phyloP scores from a whole-genome alignment of 1,284 basidiomycete genomes.

The Ustilago hordei region DNA sequence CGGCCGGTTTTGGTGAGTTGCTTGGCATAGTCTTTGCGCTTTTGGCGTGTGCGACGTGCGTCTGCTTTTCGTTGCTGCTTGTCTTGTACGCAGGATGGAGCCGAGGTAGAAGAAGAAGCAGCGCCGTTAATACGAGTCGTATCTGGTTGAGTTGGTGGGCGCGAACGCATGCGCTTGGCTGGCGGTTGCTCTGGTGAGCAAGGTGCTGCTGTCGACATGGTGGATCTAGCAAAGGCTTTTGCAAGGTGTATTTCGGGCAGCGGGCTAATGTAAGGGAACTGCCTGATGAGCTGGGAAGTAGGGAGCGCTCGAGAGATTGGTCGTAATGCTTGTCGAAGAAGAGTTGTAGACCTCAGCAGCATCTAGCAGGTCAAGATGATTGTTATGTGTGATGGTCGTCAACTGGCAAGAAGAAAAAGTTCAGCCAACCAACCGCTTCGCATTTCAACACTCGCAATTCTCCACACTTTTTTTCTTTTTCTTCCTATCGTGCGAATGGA shows the following conservation, averaged over 20 bases:
- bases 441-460: slow-evolving; percentile 18
- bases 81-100: slow-evolving; percentile 22
- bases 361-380: slow-evolving; percentile 24
- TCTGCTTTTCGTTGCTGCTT: slow-evolving; percentile 49
- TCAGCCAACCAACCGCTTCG: slow-evolving; percentile 16
- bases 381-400: not conserved
- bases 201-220: slow-evolving; percentile 22
- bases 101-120: slow-evolving; percentile 21
- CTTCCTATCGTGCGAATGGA: too few relatives aligned
- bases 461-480: slow-evolving; percentile 15
- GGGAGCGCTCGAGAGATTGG: not conserved
- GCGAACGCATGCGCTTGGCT: slow-evolving; percentile 40
- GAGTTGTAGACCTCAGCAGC: slow-evolving; percentile 12
- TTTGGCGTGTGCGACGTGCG: slow-evolving; percentile 50
- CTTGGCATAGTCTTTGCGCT: slow-evolving; percentile 60
- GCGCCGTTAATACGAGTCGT: not conserved
- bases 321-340: not conserved
- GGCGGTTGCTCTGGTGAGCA: slow-evolving; percentile 37
- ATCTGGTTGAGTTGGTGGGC: slow-evolving; percentile 21
- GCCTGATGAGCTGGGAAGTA: not conserved
- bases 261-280: too few relatives aligned
- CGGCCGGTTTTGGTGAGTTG: slow-evolving; percentile 63
- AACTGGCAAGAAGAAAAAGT: not conserved
- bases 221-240: not conserved
- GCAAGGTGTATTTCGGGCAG: too few relatives aligned